These are phyloP conservation scores for Breviolum minutum DNA, from an alignment of 73 alveolate species.

Conservation along the genomic window DNA sequence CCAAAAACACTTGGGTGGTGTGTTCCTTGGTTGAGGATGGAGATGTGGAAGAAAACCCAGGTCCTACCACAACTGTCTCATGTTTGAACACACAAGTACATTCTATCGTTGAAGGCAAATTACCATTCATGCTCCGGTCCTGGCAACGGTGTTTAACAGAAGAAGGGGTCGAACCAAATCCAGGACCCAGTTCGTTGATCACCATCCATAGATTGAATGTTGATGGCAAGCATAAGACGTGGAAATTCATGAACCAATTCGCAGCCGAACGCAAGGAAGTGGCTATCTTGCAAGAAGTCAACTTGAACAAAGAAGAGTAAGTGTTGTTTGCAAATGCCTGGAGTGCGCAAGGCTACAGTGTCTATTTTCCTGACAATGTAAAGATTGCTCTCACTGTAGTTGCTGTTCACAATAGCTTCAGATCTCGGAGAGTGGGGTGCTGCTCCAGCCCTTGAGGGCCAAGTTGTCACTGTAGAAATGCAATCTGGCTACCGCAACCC, in stretches of 20 bases:
- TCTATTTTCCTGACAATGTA: not conserved
- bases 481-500: too few species aligned
- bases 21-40: too few species aligned
- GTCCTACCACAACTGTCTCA: too few species aligned
- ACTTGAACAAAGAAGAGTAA: not conserved
- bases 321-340: not conserved
- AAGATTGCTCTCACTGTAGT: not conserved
- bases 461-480: not conserved
- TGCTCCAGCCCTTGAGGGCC: not conserved
- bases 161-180: not conserved
- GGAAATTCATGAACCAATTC: not conserved
- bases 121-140: not conserved
- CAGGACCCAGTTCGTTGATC: not conserved
- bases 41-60: too few species aligned
- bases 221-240: not conserved
- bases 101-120: too few species aligned
- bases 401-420: not conserved
- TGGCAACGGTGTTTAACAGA: not conserved
- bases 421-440: not conserved
- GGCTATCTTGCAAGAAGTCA: not conserved
- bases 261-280: not conserved
- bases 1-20: too few species aligned
- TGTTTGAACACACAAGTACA: too few species aligned
- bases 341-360: not conserved
- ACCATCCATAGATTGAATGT: not conserved